phyloP scores from a whole-genome alignment of 139 green algal species.

The Closterium sp. region DNA sequence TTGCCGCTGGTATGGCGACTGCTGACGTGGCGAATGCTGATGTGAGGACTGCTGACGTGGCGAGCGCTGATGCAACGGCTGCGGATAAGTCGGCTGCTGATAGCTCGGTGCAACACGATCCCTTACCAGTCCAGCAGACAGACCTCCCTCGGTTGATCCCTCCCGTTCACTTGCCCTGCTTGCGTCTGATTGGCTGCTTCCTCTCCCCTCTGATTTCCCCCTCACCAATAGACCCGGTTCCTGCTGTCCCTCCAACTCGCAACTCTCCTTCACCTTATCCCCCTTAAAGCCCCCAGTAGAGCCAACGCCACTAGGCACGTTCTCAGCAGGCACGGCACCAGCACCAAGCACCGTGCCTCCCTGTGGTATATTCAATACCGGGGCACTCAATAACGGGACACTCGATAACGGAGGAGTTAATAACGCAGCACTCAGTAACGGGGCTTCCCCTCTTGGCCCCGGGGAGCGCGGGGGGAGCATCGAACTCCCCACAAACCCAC shows the following conservation, averaged over 20 bases:
- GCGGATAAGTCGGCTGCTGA: not conserved
- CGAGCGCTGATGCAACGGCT: not conserved
- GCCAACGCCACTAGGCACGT: no score
- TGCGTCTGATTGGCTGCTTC: not conserved
- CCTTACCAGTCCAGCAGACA: not conserved
- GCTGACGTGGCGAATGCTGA: no score
- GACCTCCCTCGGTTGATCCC: not conserved
- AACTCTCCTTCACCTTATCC: no score
- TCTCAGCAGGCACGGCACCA: not conserved
- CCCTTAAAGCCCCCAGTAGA: no score
- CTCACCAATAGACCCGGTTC: no score
- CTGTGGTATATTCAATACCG: no score
- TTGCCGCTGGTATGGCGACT: not conserved
- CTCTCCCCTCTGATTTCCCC: not conserved
- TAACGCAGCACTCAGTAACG: not conserved
- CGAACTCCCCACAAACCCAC: not conserved
- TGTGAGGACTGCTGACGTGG: not conserved
- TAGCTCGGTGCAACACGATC: not conserved
- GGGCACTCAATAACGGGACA: not conserved
- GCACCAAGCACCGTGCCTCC: no score
- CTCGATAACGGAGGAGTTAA: not conserved
- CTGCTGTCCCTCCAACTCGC: no score
- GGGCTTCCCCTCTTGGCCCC: not conserved
- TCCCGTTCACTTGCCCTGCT: not conserved
- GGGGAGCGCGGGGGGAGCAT: not conserved